Conservation (phyloP, 1,139 yeast genomes). For the Yamadazyma spencermartinsiae region DNA sequence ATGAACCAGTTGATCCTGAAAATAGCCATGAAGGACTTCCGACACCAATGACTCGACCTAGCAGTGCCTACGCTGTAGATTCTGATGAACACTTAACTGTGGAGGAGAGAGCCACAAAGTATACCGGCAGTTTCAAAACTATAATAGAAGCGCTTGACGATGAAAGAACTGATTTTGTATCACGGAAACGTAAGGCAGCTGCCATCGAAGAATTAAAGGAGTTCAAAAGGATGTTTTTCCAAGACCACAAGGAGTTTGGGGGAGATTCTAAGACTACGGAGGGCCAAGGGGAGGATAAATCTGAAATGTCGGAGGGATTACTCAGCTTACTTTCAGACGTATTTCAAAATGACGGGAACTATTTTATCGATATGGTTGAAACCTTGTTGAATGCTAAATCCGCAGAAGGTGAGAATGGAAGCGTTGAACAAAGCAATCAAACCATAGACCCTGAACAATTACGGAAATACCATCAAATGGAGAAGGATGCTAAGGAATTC, state of each 20-base stretch:
- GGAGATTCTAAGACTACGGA: too few relatives aligned
- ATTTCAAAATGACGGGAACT: slow-evolving; percentile 69
- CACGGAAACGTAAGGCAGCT: slow-evolving; percentile 1
- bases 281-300: too few relatives aligned
- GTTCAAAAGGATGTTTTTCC: not conserved
- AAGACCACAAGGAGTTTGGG: too few relatives aligned
- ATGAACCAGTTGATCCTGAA: not conserved
- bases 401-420: slow-evolving; percentile 39
- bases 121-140: not conserved
- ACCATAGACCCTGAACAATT: not conserved
- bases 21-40: too few relatives aligned
- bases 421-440: not conserved
- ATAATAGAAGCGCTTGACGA: not conserved
- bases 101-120: not conserved
- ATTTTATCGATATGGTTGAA: slow-evolving; percentile 78
- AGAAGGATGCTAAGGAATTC: slow-evolving; percentile 12
- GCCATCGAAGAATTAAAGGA: slow-evolving; percentile 2
- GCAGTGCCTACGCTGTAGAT: not conserved
- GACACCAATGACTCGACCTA: too few relatives aligned
- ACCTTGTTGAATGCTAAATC: slow-evolving; percentile 61
- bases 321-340: slow-evolving; percentile 53
- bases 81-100: not conserved
- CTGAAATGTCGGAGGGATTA: slow-evolving; percentile 35
- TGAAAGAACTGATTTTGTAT: not conserved
- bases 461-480: slow-evolving; percentile 8